Base-by-base conservation (phyloP, 163 green algal species). In the Coccomyxa subellipsoidea region DNA sequence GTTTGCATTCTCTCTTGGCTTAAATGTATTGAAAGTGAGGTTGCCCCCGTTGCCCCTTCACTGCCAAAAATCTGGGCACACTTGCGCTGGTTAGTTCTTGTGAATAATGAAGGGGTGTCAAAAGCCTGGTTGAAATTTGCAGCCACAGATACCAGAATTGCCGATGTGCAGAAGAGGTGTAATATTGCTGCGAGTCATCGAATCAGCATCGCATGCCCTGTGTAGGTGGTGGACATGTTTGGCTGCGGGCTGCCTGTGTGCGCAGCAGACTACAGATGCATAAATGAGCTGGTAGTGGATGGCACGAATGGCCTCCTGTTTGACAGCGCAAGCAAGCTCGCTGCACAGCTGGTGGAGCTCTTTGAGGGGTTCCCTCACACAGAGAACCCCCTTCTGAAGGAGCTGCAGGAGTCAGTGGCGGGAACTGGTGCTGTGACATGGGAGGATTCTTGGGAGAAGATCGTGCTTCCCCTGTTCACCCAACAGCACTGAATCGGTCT, bases 171-270 rank as follows among this genome's bases (percentile, higher is more conserved):
- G 9, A 15, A 72, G 9, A 72, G n/a, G n/a, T n/a, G 66, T 4
- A 36, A 35, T 18, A 27, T 36, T 73, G 5, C 10, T 59, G 27
- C 32, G 66, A 73, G 66, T 1, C 18, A 34, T n/a, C 4, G 7
- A 32, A 35, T 73, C 21, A 23, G 66, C 66, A 66, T 66, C 12
- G 12, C 12, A 12, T 32, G 7, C 10, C 10, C 66, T 73, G 27
- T 91, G 88, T 91, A 97, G 89, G 94, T 98, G 6, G 93, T 98
- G 9, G 95, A 98, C 87, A 98, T 98, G 95, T 97, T 95, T 90
- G 95, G 95, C 0, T 89, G 87, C 73, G 93, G 93, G 15, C 84
- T 98, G 71, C 95, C 96, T 2, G 95, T 98, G 0, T 95, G 89
- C 77, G 91, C 94, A 1, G 85, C 91, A 8, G 76, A 83, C 54